Conservation (phyloP, 2,329 filamentous ascomycete genomes). For the Xylariomycetidae sp. region DNA sequence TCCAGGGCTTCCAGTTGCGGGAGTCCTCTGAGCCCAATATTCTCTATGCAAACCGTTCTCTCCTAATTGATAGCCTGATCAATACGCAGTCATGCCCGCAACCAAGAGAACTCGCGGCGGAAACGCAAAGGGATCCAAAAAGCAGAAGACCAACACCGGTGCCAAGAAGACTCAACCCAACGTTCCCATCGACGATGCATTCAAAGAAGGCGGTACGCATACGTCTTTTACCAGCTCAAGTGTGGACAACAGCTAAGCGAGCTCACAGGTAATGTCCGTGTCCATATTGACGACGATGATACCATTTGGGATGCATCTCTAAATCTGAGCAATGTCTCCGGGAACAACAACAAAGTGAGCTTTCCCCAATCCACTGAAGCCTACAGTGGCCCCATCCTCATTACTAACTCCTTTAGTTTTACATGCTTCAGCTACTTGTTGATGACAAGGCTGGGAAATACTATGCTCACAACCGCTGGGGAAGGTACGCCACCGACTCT, state of each 20-base stretch:
- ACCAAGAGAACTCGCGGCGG: conserved; percentile 7
- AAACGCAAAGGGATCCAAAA: conserved; percentile 7
- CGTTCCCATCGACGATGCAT: conserved; percentile 12
- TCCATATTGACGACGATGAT: conserved; percentile 11
- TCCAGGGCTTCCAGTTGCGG: too few relatives aligned
- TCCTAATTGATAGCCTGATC: too few relatives aligned
- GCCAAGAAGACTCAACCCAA: conserved; percentile 9
- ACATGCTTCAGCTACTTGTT: conserved; percentile 13
- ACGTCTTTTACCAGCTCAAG: background rate
- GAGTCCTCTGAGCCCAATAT: too few relatives aligned
- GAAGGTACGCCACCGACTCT: conserved; percentile 6
- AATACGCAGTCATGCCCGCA: conserved; percentile 6
- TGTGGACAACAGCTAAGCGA: background rate
- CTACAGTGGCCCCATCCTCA: background rate
- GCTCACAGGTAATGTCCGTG: conserved; percentile 7
- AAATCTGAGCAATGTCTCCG: conserved; percentile 13
- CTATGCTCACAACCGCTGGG: conserved; percentile 12
- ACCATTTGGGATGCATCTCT: conserved; percentile 12
- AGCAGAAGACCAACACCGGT: conserved; percentile 10
- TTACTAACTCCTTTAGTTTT: conserved; percentile 5
- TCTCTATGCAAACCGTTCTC: too few relatives aligned
- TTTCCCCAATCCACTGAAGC: too few relatives aligned
- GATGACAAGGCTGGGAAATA: conserved; percentile 7
- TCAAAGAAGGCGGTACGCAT: conserved; percentile 10
- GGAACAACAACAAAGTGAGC: conserved; percentile 13